phyloP scores from a whole-genome alignment of 2,329 filamentous ascomycete species.

The Mycosphaerelloides madeirae region DNA sequence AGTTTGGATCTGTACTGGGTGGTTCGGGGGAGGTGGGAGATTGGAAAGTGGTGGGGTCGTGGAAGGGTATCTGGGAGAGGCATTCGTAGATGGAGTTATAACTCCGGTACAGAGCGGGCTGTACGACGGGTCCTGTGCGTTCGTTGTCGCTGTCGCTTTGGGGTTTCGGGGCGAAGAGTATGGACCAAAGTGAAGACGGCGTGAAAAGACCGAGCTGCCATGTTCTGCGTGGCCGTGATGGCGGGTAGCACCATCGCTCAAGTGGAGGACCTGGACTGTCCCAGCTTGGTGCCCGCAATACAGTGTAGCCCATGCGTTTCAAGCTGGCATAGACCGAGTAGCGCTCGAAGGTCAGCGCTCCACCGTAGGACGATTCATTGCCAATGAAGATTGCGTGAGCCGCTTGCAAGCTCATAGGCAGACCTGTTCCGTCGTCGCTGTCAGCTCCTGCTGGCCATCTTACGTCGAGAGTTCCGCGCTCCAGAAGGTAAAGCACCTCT shows the following conservation, averaged over 20 bases:
- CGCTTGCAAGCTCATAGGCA: slow-evolving; percentile 87
- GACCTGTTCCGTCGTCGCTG: slow-evolving; percentile 54
- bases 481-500: slow-evolving; percentile 83
- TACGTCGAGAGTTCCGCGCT: slow-evolving; percentile 80
- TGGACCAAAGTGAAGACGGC: slow-evolving; percentile 11
- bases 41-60: slow-evolving; percentile 52
- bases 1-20: slow-evolving; percentile 45
- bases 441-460: slow-evolving; percentile 62
- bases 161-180: slow-evolving; percentile 11
- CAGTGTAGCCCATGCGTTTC: slow-evolving; percentile 75
- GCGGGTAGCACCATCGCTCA: slow-evolving; percentile 22
- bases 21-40: slow-evolving; percentile 25
- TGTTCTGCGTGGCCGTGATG: slow-evolving; percentile 11
- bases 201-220: slow-evolving; percentile 34
- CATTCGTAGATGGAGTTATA: slow-evolving; percentile 69
- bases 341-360: slow-evolving; percentile 63
- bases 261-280: slow-evolving; percentile 20
- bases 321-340: slow-evolving; percentile 86
- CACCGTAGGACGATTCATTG: slow-evolving; percentile 50
- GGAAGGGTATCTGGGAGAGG: slow-evolving; percentile 66
- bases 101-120: slow-evolving; percentile 50
- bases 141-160: slow-evolving; percentile 6
- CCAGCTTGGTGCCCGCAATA: slow-evolving; percentile 62
- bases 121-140: slow-evolving; percentile 45
- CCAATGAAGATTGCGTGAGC: slow-evolving; percentile 83